Evolutionary conservation across 1,284 basidiomycete species (phyloP).

Genomic region (Ustilago curta): DNA sequence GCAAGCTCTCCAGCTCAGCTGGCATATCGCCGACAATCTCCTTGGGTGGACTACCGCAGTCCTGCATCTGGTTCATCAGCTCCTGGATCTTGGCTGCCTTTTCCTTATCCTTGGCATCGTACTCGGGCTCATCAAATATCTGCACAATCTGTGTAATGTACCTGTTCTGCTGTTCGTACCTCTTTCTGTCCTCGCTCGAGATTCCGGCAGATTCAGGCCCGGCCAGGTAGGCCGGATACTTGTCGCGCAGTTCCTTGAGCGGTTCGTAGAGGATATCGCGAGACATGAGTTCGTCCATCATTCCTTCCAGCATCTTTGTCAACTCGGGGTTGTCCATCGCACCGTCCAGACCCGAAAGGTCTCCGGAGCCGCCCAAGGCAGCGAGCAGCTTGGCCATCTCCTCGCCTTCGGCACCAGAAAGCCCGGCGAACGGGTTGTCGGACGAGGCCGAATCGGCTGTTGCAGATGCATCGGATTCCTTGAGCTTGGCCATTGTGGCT

Average conservation of each 20-base stretch:
- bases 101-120: conserved; percentile 75
- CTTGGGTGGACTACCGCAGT: conserved; percentile 84
- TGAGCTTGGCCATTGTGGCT: conserved; percentile 83
- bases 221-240: conserved; percentile 86
- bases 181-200: conserved; percentile 76
- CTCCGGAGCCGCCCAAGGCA: conserved; percentile 66
- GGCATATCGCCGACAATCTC: conserved; percentile 93
- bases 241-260: conserved; percentile 85
- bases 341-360: conserved; percentile 63
- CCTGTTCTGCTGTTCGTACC: conserved; percentile 78
- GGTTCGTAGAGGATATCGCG: conserved; percentile 94
- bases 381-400: conserved; percentile 68
- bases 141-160: conserved; percentile 79
- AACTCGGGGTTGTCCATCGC: conserved; percentile 70
- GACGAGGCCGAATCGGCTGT: conserved; percentile 50
- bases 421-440: conserved; percentile 70
- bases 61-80: conserved; percentile 88
- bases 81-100: conserved; percentile 75
- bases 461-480: conserved; percentile 76
- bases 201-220: conserved; percentile 71
- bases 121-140: conserved; percentile 77
- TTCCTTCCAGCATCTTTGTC: conserved; percentile 82
- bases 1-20: conserved; percentile 72
- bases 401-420: conserved; percentile 70
- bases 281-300: conserved; percentile 94